Percentiles rank a stretch among this genome's conserved stretches.
phyloP scores from a whole-genome alignment of 495 filamentous ascomycete species.

The Penicillium simplicissimum region DNA sequence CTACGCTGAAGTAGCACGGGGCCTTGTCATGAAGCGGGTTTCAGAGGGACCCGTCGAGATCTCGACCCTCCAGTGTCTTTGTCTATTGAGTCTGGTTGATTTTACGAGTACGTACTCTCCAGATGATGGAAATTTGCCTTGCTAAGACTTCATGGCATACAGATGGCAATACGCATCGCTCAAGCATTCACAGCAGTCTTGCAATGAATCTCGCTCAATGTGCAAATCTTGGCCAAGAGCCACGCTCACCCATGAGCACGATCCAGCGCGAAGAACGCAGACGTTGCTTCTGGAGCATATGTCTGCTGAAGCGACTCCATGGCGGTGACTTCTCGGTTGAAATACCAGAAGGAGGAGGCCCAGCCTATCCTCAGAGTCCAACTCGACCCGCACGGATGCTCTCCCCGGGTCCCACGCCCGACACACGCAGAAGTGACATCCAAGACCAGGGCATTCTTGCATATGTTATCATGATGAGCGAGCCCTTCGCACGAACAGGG shows the following conservation, averaged over 20 bases:
- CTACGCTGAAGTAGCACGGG: slow-evolving; percentile 47
- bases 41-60: slow-evolving; percentile 49
- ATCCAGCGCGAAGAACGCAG: slow-evolving; percentile 43
- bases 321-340: slow-evolving; percentile 47
- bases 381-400: slow-evolving; percentile 24
- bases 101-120: slow-evolving; percentile 40
- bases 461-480: slow-evolving; percentile 49
- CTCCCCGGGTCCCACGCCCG: slow-evolving; percentile 25
- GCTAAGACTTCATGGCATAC: background rate
- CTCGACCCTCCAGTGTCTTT: slow-evolving; percentile 49
- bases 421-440: slow-evolving; percentile 28
- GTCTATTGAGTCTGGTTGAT: slow-evolving; percentile 48
- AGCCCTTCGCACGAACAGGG: slow-evolving; percentile 45
- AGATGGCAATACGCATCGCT: slow-evolving; percentile 52
- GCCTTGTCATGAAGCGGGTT: slow-evolving; percentile 43
- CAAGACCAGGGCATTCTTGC: slow-evolving; percentile 48
- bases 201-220: slow-evolving; percentile 50
- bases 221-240: slow-evolving; percentile 42
- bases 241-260: slow-evolving; percentile 19
- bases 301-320: slow-evolving; percentile 47
- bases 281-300: slow-evolving; percentile 53
- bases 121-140: no score
- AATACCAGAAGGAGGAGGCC: slow-evolving; percentile 36
- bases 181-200: slow-evolving; percentile 49
- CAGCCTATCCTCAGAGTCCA: slow-evolving; percentile 38